Base-by-base conservation (phyloP, 805 yeast genomes). In the Candida ortonii region DNA sequence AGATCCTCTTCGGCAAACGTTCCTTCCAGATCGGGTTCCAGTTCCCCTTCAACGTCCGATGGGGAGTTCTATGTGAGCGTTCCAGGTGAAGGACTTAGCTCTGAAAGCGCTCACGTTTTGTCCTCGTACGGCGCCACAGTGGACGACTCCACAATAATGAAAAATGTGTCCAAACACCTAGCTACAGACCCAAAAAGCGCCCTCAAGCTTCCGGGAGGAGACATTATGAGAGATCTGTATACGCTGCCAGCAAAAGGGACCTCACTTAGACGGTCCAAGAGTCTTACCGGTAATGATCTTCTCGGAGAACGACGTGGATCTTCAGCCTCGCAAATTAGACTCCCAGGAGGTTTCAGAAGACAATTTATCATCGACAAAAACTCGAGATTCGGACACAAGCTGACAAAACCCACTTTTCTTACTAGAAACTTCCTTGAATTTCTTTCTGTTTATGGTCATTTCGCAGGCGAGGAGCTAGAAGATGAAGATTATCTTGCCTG, bases 281-380 rank as follows among this genome's bases (percentile, higher is more conserved):
- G 64, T 31, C 38, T 52, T 22, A 47, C 60, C 5, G 57, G 56
- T 2, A 38, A 48, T n/a, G 58, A 55, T 25, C 25, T 49, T 1
- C 33, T 46, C 4, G 41, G 53, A 16, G 67, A 57, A 16, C 65
- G 88, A 48, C 62, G 84, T 30, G 77, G 76, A 10, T 78, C 87
- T 0, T 62, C 69, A 9, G 90, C 89, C 0, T 73, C 84, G 35
- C 77, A 78, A 1, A 55, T 84, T 26, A 77, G 82, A 44, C 80
- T 84, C 8, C 94, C 94, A 0, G 93, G 93, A 33, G 94, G 93
- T 0, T 84, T 84, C 57, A 68, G 94, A 57, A 66, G 94, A 48
- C 85, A 81, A 38, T 84, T 71, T 47, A 61, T 84, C 18, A 57
- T 72, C 20, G 50, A 35, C 28, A 57, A 49, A 23, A 49, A 47